A percentile compares a stretch with the other conserved stretches of the same genome.
These are phyloP conservation scores for Serendipita sp. DNA, from an alignment of 768 basidiomycete species.

Conservation along the genomic window DNA sequence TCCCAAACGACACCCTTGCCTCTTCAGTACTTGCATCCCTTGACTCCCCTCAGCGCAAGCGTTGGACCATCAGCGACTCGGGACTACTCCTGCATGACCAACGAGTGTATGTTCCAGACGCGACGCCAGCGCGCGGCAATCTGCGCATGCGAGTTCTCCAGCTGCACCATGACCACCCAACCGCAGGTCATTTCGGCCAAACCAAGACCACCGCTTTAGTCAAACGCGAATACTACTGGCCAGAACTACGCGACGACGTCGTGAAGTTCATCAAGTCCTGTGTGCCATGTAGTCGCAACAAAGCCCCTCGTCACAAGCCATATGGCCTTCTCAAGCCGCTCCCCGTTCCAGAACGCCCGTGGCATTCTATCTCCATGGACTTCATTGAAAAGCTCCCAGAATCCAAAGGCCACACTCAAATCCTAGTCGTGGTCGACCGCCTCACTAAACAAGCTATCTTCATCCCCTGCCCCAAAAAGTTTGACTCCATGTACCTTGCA, in stretches of 20 bases:
- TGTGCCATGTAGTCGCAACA: conserved; percentile 22
- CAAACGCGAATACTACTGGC: conserved; percentile 28
- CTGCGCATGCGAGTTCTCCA: conserved; percentile 20
- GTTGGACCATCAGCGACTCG: neutral
- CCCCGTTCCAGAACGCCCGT: conserved; percentile 18
- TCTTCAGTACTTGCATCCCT: too few species aligned
- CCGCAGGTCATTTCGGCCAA: conserved; percentile 29
- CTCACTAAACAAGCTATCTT: conserved; percentile 30
- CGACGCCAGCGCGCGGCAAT: conserved; percentile 10
- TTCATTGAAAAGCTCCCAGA: conserved; percentile 24
- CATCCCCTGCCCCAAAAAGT: conserved; percentile 21
- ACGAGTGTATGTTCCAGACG: conserved; percentile 21
- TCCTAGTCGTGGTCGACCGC: conserved; percentile 27
- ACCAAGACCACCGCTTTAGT: conserved; percentile 22
- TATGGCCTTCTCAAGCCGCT: conserved; percentile 22
- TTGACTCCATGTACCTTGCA: conserved; percentile 21
- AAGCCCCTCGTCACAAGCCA: conserved; percentile 22
- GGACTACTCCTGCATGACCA: conserved; percentile 18
- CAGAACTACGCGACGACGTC: conserved; percentile 17
- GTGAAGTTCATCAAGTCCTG: conserved; percentile 24
- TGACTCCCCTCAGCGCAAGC: too few species aligned
- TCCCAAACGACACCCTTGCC: neutral
- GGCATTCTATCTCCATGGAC: conserved; percentile 25
- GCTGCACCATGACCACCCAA: conserved; percentile 23
- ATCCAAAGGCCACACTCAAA: conserved; percentile 23